phyloP scores from a whole-genome alignment of 305 asterid species.

The Fraxinus greggii region DNA sequence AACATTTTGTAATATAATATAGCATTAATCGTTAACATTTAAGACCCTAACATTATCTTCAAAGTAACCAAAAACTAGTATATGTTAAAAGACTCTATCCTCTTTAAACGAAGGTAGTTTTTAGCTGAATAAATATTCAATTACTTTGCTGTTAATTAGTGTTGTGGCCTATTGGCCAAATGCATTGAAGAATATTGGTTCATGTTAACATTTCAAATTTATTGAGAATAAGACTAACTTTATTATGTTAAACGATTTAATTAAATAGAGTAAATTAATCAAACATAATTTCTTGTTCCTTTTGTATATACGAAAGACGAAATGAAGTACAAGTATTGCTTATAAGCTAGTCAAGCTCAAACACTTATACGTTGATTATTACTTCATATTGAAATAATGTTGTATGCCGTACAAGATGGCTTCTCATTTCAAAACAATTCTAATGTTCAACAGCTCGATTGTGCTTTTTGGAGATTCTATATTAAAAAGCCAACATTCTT shows the following conservation, averaged over 20 bases:
- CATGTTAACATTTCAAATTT: background rate
- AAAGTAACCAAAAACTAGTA: too few species aligned
- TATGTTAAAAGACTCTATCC: background rate
- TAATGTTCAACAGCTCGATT: too few species aligned
- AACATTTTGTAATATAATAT: too few species aligned
- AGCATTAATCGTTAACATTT: too few species aligned
- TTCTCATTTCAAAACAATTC: background rate
- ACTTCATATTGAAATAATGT: background rate
- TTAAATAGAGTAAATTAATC: background rate
- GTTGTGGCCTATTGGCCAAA: background rate
- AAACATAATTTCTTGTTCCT: background rate
- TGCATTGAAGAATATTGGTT: background rate
- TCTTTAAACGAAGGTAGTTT: background rate
- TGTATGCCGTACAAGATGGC: background rate
- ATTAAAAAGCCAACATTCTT: too few species aligned
- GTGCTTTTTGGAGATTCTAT: background rate
- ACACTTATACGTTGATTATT: background rate
- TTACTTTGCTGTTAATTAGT: background rate
- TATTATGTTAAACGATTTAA: background rate
- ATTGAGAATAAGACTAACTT: background rate
- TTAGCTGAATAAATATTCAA: background rate
- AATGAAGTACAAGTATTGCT: background rate
- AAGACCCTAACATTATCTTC: too few species aligned
- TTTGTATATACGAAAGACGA: background rate
- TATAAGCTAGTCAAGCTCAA: too few species aligned